phyloP scores from a whole-genome alignment of 768 basidiomycete genomes.

The Tricholomella constricta region DNA sequence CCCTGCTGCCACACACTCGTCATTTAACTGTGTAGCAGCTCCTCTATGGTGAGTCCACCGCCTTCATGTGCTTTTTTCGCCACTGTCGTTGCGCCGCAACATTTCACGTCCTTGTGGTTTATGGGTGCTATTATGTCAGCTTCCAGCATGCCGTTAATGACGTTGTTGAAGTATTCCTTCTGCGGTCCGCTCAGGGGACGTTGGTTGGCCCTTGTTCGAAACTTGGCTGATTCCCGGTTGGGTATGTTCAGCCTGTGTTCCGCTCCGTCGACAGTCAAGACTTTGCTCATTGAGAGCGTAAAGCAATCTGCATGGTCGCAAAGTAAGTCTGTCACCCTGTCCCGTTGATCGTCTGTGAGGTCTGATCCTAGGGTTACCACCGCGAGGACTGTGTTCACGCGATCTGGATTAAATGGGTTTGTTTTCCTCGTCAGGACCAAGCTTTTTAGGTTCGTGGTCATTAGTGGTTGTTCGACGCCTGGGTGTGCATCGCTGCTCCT shows the following conservation, averaged over 20 bases:
- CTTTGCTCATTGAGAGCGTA: conserved; percentile 39
- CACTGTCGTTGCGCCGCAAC: conserved; percentile 33
- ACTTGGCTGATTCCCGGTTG: conserved; percentile 17
- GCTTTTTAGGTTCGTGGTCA: neutral
- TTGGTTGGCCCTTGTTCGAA: conserved; percentile 35
- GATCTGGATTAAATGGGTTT: conserved; percentile 26
- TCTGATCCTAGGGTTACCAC: conserved; percentile 31
- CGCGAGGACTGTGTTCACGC: conserved; percentile 21
- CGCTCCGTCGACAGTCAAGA: conserved; percentile 29
- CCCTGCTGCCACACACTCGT: conserved; percentile 31
- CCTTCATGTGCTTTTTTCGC: conserved; percentile 38
- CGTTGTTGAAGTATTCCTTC: conserved; percentile 27
- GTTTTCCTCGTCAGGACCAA: conserved; percentile 21
- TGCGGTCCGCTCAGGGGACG: conserved; percentile 33
- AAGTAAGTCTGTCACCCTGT: conserved; percentile 24
- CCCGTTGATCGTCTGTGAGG: conserved; percentile 25
- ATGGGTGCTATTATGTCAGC: conserved; percentile 37
- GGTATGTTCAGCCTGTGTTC: conserved; percentile 37
- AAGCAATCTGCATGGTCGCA: conserved; percentile 38
- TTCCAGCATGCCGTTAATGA: conserved; percentile 36
- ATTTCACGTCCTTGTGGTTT: conserved; percentile 34
- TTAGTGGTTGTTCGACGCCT: neutral
- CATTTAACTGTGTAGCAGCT: conserved; percentile 35
- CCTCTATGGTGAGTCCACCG: conserved; percentile 29
- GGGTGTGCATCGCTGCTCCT: neutral